phyloP scores from a whole-genome alignment of 371 early-diverging fungal species.

The Rhizopus delemar region DNA sequence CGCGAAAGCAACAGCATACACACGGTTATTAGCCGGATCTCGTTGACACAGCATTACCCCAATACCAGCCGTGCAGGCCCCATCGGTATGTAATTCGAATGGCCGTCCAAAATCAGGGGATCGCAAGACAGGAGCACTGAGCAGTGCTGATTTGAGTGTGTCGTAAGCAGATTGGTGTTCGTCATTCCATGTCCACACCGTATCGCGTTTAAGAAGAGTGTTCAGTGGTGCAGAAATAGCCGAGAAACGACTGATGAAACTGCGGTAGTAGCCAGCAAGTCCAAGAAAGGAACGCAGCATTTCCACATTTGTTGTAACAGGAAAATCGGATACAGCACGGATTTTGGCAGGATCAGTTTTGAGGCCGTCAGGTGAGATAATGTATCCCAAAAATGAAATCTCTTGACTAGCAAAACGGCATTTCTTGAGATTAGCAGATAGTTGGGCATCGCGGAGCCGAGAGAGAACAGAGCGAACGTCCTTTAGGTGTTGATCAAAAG shows the following conservation, averaged over 20 bases:
- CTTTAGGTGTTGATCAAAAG: conserved; percentile 2
- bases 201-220: conserved; percentile 5
- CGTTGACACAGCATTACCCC: conserved; percentile 11
- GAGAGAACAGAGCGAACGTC: conserved; percentile 20
- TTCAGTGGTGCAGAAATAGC: conserved; percentile 7
- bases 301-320: background rate
- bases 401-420: conserved; percentile 34
- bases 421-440: conserved; percentile 41
- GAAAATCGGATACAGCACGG: background rate
- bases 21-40: background rate
- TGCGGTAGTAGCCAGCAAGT: background rate
- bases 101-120: conserved; percentile 8
- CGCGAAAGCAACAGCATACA: background rate
- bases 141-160: conserved; percentile 1
- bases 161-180: conserved; percentile 6
- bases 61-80: conserved; percentile 6
- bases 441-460: conserved; percentile 19
- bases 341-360: conserved; percentile 2
- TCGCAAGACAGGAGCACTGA: conserved; percentile 6
- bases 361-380: background rate
- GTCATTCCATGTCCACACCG: conserved; percentile 1
- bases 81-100: conserved; percentile 11
- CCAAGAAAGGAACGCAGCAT: conserved; percentile 1
- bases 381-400: conserved; percentile 13
- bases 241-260: conserved; percentile 5